Evolutionary conservation across 1,139 yeast genomes (phyloP).

Genomic region (Saccharomyces hybrid): DNA sequence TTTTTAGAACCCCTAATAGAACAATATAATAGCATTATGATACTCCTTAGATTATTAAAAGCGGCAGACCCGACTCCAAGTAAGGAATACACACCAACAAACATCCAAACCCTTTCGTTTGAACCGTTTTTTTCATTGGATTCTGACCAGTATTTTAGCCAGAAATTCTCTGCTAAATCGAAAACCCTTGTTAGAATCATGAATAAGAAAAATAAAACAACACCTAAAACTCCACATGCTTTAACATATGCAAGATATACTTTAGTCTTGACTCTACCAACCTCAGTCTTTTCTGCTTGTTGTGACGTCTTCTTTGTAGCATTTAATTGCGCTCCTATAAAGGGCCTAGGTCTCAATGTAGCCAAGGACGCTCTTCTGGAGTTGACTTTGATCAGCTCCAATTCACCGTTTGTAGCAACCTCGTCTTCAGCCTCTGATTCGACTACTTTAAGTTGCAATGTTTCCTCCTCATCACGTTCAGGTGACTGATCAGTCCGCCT

Average conservation of each 20-base stretch:
- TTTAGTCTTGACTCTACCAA: slow-evolving; percentile 58
- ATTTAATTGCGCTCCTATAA: slow-evolving; percentile 18
- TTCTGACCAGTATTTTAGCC: slow-evolving; percentile 60
- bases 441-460: slow-evolving; percentile 2
- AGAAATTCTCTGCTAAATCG: slow-evolving; percentile 44
- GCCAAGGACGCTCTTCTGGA: slow-evolving; percentile 59
- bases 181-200: slow-evolving; percentile 41
- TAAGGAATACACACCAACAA: slow-evolving; percentile 52
- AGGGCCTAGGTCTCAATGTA: slow-evolving; percentile 36
- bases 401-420: slow-evolving; percentile 9
- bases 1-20: slow-evolving; percentile 56
- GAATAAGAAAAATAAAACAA: slow-evolving; percentile 38
- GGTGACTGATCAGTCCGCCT: not conserved
- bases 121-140: slow-evolving; percentile 39
- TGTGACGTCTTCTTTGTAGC: slow-evolving; percentile 34
- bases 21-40: slow-evolving; percentile 54
- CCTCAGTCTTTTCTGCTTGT: slow-evolving; percentile 41
- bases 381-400: slow-evolving; percentile 15
- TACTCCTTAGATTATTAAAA: slow-evolving; percentile 43
- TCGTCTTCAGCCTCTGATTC: slow-evolving; percentile 6
- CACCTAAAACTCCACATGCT: slow-evolving; percentile 57
- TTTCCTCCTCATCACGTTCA: not conserved
- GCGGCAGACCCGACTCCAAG: slow-evolving; percentile 50
- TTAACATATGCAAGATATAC: slow-evolving; percentile 56
- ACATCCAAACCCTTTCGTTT: slow-evolving; percentile 43